These are phyloP conservation scores for Candida gorgasii DNA, from an alignment of 805 yeast species.

Conservation along the genomic window DNA sequence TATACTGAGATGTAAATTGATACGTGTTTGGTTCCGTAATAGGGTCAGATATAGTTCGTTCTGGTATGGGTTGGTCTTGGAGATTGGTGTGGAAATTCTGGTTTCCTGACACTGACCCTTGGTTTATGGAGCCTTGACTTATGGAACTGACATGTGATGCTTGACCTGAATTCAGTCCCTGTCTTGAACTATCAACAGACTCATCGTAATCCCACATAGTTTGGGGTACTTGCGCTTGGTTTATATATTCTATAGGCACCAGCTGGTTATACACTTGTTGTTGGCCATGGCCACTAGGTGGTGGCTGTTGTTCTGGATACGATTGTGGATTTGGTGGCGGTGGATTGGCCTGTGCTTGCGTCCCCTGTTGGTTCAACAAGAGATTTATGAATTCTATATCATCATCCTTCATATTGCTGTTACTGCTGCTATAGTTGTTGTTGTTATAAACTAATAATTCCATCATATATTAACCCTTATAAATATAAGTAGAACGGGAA, in stretches of 20 bases:
- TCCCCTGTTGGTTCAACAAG: slow-evolving; percentile 1
- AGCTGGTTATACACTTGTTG: neutral
- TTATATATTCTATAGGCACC: slow-evolving; percentile 1
- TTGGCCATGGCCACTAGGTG: neutral
- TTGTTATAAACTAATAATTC: slow-evolving; percentile 6
- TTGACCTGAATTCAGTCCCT: neutral
- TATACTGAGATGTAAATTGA: neutral
- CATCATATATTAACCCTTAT: neutral
- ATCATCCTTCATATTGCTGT: slow-evolving; percentile 5
- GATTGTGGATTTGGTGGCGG: neutral
- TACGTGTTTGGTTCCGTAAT: neutral
- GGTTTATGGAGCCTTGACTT: too few species aligned
- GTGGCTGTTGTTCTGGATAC: neutral
- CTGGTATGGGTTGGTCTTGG: neutral
- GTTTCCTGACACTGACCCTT: too few species aligned
- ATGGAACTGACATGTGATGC: too few species aligned
- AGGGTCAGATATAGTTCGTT: too few species aligned
- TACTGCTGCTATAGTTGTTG: neutral
- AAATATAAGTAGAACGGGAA: too few species aligned
- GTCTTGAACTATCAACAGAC: too few species aligned
- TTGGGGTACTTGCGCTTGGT: slow-evolving; percentile 9
- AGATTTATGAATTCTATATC: slow-evolving; percentile 1
- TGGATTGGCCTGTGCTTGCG: neutral
- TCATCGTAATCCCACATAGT: slow-evolving; percentile 8
- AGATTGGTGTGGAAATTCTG: too few species aligned